Evolutionary conservation across 108 stramenopile species (phyloP).

Genomic region (Nitzschia sp.): DNA sequence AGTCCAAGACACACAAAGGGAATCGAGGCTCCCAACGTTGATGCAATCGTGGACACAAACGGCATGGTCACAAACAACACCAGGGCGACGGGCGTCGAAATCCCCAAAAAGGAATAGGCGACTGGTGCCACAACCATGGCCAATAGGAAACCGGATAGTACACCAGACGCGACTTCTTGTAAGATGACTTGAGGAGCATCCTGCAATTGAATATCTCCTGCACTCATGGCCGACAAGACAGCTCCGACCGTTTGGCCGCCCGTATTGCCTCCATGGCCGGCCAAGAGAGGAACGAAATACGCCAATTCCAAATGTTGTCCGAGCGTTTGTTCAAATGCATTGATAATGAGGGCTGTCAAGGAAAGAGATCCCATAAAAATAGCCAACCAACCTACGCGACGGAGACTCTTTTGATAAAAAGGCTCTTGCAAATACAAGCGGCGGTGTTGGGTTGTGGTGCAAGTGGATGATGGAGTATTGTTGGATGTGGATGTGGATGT

Average conservation of each 20-base stretch:
- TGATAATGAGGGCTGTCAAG: constrained; percentile 82
- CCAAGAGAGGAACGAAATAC: constrained; percentile 86
- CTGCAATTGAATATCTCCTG: constrained; percentile 51
- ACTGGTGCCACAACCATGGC: constrained; percentile 67
- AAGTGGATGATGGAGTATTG: constrained; percentile 40
- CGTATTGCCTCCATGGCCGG: constrained; percentile 89
- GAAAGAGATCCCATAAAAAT: constrained; percentile 74
- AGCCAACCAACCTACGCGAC: constrained; percentile 81
- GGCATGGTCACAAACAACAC: constrained; percentile 78
- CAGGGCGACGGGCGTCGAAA: constrained; percentile 73
- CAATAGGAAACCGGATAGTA: constrained; percentile 63
- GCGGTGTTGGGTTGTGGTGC: neutral
- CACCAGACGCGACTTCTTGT: constrained; percentile 75
- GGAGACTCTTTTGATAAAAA: constrained; percentile 58
- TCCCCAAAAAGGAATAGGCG: constrained; percentile 75
- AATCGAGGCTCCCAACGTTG: constrained; percentile 72
- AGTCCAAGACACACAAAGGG: constrained; percentile 74
- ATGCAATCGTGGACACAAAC: constrained; percentile 74
- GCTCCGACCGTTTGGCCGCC: constrained; percentile 89
- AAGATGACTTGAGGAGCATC: constrained; percentile 63
- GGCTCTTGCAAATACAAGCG: constrained; percentile 55
- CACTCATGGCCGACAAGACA: constrained; percentile 72
- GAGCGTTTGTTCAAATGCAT: constrained; percentile 87
- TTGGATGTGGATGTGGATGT: constrained; percentile 4
- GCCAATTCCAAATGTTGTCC: constrained; percentile 84